Evolutionary conservation across 129 eudicot species (phyloP).

Genomic region (Tagetes patula): DNA sequence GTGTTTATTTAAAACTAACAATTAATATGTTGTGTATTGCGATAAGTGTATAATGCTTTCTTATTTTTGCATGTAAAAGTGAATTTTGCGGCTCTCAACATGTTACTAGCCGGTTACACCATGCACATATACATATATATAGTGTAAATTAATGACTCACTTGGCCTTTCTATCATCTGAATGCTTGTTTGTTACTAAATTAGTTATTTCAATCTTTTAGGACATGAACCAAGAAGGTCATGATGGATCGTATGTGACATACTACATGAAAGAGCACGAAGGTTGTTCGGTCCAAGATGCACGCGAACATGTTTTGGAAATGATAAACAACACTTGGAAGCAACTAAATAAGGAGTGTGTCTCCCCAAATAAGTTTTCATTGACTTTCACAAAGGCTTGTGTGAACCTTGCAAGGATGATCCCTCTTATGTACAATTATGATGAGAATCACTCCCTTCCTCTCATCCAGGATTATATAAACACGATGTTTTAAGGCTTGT

Average conservation of each 20-base stretch:
- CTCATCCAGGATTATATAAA: conserved; percentile 40
- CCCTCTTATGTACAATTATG: conserved; percentile 56
- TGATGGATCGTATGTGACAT: conserved; percentile 58
- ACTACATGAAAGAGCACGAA: conserved; percentile 50
- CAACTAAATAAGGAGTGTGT: conserved; percentile 46
- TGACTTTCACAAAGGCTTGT: conserved; percentile 40
- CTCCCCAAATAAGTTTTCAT: conserved; percentile 27
- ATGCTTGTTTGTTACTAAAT: not conserved
- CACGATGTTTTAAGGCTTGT: conserved; percentile 26
- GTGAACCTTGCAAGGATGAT: conserved; percentile 59
- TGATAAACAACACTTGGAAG: conserved; percentile 57
- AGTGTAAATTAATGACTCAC: too few relatives aligned
- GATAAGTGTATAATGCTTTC: too few relatives aligned
- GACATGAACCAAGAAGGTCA: conserved; percentile 59
- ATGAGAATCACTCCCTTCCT: conserved; percentile 51
- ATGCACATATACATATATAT: too few relatives aligned
- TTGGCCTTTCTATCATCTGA: too few relatives aligned
- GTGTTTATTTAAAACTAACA: too few relatives aligned
- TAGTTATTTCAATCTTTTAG: conserved; percentile 21
- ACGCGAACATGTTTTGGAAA: conserved; percentile 33
- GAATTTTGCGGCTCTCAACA: too few relatives aligned
- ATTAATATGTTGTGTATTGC: too few relatives aligned
- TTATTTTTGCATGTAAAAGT: too few relatives aligned
- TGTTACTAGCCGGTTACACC: too few relatives aligned
- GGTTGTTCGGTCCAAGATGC: conserved; percentile 36